Evolutionary conservation across 441 rosid species (phyloP).

Genomic region (Pelargonium cotyledonis): DNA sequence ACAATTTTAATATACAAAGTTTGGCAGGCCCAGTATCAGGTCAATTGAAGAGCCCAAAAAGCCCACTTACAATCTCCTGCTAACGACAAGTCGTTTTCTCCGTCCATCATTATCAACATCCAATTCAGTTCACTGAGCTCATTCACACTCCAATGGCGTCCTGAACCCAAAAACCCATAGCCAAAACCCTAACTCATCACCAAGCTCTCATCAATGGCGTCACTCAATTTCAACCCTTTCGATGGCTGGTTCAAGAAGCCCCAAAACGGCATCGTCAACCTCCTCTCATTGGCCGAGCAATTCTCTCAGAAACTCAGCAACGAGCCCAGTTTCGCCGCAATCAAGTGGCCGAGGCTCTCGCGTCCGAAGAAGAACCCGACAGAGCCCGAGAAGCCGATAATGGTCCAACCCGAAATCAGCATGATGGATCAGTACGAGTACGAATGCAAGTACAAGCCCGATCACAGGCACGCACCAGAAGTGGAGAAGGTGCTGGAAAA

Average conservation of each 20-base stretch:
- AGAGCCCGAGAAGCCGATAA: conserved; percentile 27
- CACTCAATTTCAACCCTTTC: conserved; percentile 68
- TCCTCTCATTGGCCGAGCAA: conserved; percentile 30
- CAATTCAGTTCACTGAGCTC: not conserved
- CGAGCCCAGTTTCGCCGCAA: conserved; percentile 48
- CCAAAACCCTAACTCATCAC: not conserved
- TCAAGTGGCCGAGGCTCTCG: conserved; percentile 31
- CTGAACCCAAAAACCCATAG: not conserved
- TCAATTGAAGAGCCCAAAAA: too few species aligned
- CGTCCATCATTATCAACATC: not conserved
- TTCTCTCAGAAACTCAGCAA: conserved; percentile 23
- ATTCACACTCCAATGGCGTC: not conserved
- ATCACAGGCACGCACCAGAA: conserved; percentile 64
- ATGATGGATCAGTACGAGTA: conserved; percentile 58
- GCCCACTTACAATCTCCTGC: too few species aligned
- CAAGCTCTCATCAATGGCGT: conserved; percentile 39
- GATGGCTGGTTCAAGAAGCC: conserved; percentile 78
- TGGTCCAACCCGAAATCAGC: conserved; percentile 32
- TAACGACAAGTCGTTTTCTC: too few species aligned
- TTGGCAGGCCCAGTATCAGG: too few species aligned
- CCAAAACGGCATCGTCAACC: too few species aligned
- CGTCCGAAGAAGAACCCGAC: conserved; percentile 19
- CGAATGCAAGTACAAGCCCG: conserved; percentile 72
- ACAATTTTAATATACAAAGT: too few species aligned
- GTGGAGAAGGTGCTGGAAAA: conserved; percentile 57